Conservation (phyloP, 176 grass and related monocot genomes). For the Oryza brachyantha region DNA sequence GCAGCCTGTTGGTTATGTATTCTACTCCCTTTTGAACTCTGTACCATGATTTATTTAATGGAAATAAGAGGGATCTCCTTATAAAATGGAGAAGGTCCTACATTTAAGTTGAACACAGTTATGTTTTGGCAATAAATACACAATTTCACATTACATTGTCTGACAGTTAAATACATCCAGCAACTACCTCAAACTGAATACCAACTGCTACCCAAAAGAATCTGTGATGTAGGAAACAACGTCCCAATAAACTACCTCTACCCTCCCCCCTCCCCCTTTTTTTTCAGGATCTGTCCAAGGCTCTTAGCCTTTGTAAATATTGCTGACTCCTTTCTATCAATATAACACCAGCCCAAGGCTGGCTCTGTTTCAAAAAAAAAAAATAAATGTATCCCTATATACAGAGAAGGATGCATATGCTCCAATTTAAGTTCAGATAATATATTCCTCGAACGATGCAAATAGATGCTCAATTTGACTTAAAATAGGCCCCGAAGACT, state of each 20-base stretch:
- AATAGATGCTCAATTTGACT: no score
- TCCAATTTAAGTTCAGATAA: neutral
- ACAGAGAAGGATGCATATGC: neutral
- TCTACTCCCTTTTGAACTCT: neutral
- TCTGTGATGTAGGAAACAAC: no score
- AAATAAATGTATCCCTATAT: neutral
- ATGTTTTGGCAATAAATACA: neutral
- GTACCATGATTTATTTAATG: neutral
- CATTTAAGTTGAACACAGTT: neutral
- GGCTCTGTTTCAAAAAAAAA: no score
- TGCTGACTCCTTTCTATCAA: no score
- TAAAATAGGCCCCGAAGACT: no score
- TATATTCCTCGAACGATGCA: no score
- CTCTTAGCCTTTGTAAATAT: no score
- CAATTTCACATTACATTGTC: neutral
- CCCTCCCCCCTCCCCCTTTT: no score
- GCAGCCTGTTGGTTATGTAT: neutral
- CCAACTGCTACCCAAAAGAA: neutral
- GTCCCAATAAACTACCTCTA: no score
- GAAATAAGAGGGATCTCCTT: neutral
- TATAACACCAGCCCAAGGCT: no score
- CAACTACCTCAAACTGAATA: neutral
- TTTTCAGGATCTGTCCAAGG: no score
- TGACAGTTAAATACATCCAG: neutral
- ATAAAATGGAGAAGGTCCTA: neutral